phyloP scores from a whole-genome alignment of 1,284 basidiomycete genomes.

The Pseudozyma flocculosa region DNA sequence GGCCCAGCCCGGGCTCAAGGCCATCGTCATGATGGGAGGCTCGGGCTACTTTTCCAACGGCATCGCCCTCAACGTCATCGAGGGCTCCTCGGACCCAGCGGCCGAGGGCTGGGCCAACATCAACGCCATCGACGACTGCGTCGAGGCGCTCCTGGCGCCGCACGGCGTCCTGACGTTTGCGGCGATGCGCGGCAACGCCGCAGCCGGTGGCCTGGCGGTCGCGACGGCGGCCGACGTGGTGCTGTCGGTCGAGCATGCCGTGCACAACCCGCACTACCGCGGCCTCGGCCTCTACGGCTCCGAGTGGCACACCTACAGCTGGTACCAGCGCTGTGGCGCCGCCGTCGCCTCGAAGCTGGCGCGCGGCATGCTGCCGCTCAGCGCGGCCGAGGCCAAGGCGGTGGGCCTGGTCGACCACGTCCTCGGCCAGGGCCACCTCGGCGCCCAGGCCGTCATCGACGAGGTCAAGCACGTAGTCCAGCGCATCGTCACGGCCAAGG shows the following conservation, averaged over 20 bases:
- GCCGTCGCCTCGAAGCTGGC: conserved; percentile 54
- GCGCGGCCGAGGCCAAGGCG: conserved; percentile 34
- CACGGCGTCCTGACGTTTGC: conserved; percentile 60
- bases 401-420: conserved; percentile 37
- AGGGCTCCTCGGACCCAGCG: conserved; percentile 58
- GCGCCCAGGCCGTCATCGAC: conserved; percentile 5
- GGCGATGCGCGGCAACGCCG: conserved; percentile 61
- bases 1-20: conserved; percentile 55
- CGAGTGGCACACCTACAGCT: conserved; percentile 61
- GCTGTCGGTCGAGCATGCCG: conserved; percentile 57
- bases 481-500: conserved; percentile 25
- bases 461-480: conserved; percentile 24
- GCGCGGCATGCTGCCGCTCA: conserved; percentile 60
- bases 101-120: conserved; percentile 62
- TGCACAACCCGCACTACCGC: conserved; percentile 61
- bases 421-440: conserved; percentile 13
- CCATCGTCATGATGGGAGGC: conserved; percentile 59
- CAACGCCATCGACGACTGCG: conserved; percentile 58
- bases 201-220: conserved; percentile 62
- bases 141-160: conserved; percentile 56
- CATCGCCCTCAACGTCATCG: conserved; percentile 62
- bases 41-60: conserved; percentile 61
- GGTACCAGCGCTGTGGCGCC: conserved; percentile 58
- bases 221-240: conserved; percentile 61
- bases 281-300: conserved; percentile 61